Evolutionary conservation across 768 basidiomycete species (phyloP), one percentile per base, ranked within the genome.

Genomic region (Glaciozyma martinii): DNA sequence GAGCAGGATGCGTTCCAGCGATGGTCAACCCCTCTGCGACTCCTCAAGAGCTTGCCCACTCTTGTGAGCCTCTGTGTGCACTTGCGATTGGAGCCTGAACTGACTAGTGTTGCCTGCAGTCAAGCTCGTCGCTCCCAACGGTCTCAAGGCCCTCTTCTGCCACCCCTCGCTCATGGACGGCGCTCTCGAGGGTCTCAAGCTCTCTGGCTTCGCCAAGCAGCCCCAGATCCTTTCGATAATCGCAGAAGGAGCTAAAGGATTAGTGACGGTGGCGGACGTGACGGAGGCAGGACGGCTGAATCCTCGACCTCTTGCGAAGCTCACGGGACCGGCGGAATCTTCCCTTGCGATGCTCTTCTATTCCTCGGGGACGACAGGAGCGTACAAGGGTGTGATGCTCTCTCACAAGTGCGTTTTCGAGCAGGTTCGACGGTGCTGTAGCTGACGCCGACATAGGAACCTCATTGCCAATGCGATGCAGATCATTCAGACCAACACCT

Each of bases 91-190:
- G 10, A 21, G 5, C 30, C 30, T 25, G n/a, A 27, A 32, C 37
- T 44, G 18, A n/a, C 37, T 23, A 19, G 9, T 5, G 8, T 25
- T 23, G 10, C 8, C 19, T 12, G 27, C 44, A 60, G 30, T 49
- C 59, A 47, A 23, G 13, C 59, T 60, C 42, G 50, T 60, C n/a
- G 59, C 19, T 18, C 47, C 59, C 12, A 29, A 32, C 10, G 59
- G 59, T 5, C 59, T 47, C 23, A 49, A 50, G 21, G 50, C 49
- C 16, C 21, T 60, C 47, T 50, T 60, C 37, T 46, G 40, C 19
- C 59, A 60, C 37, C 59, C 59, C 5, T 21, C 59, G 25, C 50
- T 47, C 21, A 23, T 60, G n/a, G 59, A 46, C 18, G 33, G n/a
- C 46, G 46, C 37, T 33, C 8, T 33, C 7, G 25, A 60, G 9